Evolutionary conservation across 1,284 basidiomycete genomes (phyloP).

Genomic region (Trametes polyzona): DNA sequence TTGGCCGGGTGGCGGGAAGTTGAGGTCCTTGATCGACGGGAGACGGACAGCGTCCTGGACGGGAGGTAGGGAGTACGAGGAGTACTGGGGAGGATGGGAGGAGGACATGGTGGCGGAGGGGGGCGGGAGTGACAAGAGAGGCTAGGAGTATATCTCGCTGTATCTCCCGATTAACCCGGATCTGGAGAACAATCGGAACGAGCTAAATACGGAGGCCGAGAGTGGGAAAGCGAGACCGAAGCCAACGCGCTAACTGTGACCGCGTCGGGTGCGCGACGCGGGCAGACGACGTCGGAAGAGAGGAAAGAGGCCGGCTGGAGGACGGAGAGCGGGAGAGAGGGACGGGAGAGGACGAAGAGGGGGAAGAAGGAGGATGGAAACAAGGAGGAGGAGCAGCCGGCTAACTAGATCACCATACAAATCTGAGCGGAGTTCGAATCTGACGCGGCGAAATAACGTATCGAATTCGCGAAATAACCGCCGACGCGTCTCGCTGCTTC

Average conservation of each 20-base stretch:
- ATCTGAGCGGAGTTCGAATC: constrained; percentile 34
- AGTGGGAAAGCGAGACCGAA: not conserved
- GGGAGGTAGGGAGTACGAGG: constrained; percentile 40
- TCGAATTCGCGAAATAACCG: constrained; percentile 24
- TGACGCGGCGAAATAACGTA: constrained; percentile 28
- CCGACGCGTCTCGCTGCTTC: constrained; percentile 17
- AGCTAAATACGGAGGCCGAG: constrained; percentile 16
- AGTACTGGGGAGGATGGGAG: constrained; percentile 33
- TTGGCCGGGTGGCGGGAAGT: constrained; percentile 48
- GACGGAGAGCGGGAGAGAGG: constrained; percentile 11
- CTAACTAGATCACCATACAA: constrained; percentile 32
- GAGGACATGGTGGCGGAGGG: constrained; percentile 36
- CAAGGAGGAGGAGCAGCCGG: constrained; percentile 28
- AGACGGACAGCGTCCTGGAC: constrained; percentile 51
- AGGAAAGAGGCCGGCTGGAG: not conserved
- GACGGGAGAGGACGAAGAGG: constrained; percentile 21
- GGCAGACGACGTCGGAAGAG: not conserved
- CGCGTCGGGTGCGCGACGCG: not conserved
- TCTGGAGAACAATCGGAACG: constrained; percentile 27
- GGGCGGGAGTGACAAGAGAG: constrained; percentile 19
- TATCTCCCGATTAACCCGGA: constrained; percentile 37
- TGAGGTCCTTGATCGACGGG: constrained; percentile 69
- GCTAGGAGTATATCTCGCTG: constrained; percentile 28
- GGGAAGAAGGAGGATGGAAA: constrained; percentile 31
- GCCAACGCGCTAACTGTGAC: not conserved